Conservation (phyloP, 108 stramenopile genomes). For the Skeletonema marinoi region DNA sequence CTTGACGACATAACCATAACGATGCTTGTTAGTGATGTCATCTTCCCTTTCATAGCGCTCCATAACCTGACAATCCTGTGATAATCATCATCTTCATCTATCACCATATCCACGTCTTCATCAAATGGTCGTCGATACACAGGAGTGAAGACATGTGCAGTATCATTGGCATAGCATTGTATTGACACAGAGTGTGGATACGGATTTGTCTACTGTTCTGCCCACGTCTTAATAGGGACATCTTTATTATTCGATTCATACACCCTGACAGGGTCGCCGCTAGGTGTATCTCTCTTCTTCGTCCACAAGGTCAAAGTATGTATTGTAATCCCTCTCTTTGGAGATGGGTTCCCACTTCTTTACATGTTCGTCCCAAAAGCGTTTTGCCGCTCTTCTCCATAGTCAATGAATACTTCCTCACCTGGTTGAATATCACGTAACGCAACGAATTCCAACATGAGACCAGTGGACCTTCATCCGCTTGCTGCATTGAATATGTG, state of each 20-base stretch:
- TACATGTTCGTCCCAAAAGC: constrained; percentile 63
- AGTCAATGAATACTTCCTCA: constrained; percentile 72
- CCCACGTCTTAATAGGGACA: constrained; percentile 27
- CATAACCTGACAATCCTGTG: constrained; percentile 30
- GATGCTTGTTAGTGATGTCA: constrained; percentile 12
- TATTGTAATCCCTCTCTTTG: constrained; percentile 36
- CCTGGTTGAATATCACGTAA: constrained; percentile 58
- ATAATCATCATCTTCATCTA: constrained; percentile 13
- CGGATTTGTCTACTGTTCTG: constrained; percentile 35
- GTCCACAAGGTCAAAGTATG: constrained; percentile 42
- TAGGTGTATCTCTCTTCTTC: background rate
- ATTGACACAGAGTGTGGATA: constrained; percentile 36
- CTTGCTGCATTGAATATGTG: too few relatives aligned
- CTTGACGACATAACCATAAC: constrained; percentile 29
- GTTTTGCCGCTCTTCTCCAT: constrained; percentile 60
- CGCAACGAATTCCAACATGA: constrained; percentile 61
- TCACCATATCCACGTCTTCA: constrained; percentile 10
- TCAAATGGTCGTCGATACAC: constrained; percentile 19
- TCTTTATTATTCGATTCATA: constrained; percentile 29
- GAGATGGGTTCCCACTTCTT: constrained; percentile 34
- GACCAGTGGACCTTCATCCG: constrained; percentile 43
- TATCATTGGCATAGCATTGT: constrained; percentile 22
- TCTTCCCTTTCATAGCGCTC: constrained; percentile 21
- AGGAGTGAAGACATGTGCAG: constrained; percentile 28
- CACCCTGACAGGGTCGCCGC: constrained; percentile 30